Percentiles rank a stretch among this genome's conserved stretches.
These are phyloP conservation scores for Mycogone perniciosa DNA, from an alignment of 2,329 filamentous ascomycete genomes.

Conservation along the genomic window DNA sequence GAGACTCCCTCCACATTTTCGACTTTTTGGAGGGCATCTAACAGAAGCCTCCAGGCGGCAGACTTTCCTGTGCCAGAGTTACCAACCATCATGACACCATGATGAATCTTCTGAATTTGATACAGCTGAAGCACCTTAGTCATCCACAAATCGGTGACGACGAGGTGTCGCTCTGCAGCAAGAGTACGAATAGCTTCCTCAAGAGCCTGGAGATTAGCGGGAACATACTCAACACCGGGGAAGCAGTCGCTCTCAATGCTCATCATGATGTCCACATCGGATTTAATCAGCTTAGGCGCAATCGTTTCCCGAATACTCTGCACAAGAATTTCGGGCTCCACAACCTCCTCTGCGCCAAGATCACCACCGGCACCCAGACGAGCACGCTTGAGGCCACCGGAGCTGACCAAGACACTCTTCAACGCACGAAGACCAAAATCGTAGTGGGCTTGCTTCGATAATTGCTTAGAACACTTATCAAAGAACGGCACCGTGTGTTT, in stretches of 20 bases:
- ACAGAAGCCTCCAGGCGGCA: constrained; percentile 83
- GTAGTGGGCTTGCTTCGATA: constrained; percentile 98
- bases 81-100: constrained; percentile 99
- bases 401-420: constrained; percentile 98
- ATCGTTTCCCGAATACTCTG: constrained; percentile 98
- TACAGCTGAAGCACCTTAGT: constrained; percentile 95
- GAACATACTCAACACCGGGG: constrained; percentile 87
- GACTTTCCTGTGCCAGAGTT: constrained; percentile 98
- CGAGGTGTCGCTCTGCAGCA: constrained; percentile 77
- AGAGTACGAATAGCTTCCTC: constrained; percentile 75
- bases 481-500: constrained; percentile 98
- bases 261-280: constrained; percentile 84
- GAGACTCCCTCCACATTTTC: constrained; percentile 90
- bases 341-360: constrained; percentile 60
- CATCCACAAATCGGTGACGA: constrained; percentile 93
- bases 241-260: constrained; percentile 80
- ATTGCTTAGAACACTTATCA: constrained; percentile 70
- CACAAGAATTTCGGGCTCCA: constrained; percentile 96
- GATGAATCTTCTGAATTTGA: constrained; percentile 95
- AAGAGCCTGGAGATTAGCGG: constrained; percentile 75
- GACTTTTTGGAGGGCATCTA: constrained; percentile 84
- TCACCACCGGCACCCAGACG: constrained; percentile 53
- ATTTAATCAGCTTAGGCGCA: constrained; percentile 89
- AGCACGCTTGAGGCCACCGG: constrained; percentile 86
- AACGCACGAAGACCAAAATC: constrained; percentile 96